Evolutionary conservation across 768 basidiomycete genomes (phyloP), one percentile per base, ranked within the genome.

Genomic region (Hericium alpestre): DNA sequence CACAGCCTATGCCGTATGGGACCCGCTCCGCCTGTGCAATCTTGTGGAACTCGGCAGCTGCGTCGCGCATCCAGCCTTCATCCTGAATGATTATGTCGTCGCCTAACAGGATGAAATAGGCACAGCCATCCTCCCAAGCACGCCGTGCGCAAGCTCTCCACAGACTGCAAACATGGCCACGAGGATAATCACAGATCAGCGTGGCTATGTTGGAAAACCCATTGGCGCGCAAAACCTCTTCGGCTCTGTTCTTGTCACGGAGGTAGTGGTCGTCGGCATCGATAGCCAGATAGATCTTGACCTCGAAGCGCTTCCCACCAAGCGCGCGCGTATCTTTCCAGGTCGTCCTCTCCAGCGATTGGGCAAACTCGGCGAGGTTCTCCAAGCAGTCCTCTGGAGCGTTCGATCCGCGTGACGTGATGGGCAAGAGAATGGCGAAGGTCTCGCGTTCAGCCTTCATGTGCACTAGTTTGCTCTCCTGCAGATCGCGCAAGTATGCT

Each of bases 401-500:
- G 1, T 58, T 32, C 0, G 65, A 65, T 4, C 78, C 76, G 1
- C 76, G 72, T 8, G 81, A 83, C 0, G 82, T 83, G 61, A 84
- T 73, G 2, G 82, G 82, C 8, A 84, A 74, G 2, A 83, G 70
- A 43, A 83, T 70, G 1, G 76, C 82, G 61, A 82, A 80, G 6
- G 66, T 72, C 53, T 72, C 67, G 2, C 65, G 65, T 22, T 67
- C 64, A 0, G 65, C 56, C 6, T 65, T 59, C 8, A 82, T 67
- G 48, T 73, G 56, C 25, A 81, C 58, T 7, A 80, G 49, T 47
- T 70, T 58, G 59, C 80, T 81, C 39, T 40, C 48, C 16, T 65
- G 64, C 43, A 74, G 63, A 10, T 18, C 57, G 18, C 60, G 54
- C 39, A 76, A 59, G 39, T 59, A 47, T 1, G 59, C 38, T 7